Conservation (phyloP, 2,329 filamentous ascomycete genomes). For the Trichoderma cornu-damae region DNA sequence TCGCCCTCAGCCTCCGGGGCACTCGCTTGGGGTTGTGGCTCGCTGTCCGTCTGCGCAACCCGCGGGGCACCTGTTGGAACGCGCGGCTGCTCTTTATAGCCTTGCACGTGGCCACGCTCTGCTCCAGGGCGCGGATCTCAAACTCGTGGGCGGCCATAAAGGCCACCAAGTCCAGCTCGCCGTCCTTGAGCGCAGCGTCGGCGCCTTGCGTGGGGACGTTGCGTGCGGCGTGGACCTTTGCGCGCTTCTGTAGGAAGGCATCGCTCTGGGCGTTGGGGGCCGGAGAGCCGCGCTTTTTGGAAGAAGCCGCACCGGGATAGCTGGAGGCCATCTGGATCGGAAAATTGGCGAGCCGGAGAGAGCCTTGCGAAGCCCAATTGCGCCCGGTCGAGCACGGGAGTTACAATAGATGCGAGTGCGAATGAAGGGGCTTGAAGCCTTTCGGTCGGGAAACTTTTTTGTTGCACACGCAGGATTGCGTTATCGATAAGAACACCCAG, state of each 20-base stretch:
- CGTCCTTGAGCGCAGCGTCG: slow-evolving; percentile 55
- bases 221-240: slow-evolving; percentile 44
- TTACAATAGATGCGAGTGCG: not conserved
- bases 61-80: slow-evolving; percentile 85
- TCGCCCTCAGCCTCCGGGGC: slow-evolving; percentile 66
- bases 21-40: slow-evolving; percentile 93
- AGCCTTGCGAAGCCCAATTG: not conserved
- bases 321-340: slow-evolving; percentile 28
- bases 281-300: slow-evolving; percentile 27
- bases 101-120: slow-evolving; percentile 73
- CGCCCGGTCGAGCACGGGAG: not conserved
- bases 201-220: slow-evolving; percentile 48
- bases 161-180: slow-evolving; percentile 76
- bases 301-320: slow-evolving; percentile 23
- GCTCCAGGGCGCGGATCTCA: slow-evolving; percentile 80
- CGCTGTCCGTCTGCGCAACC: slow-evolving; percentile 78
- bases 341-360: slow-evolving; percentile 21
- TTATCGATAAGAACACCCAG: slow-evolving; percentile 19
- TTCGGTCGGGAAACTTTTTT: not conserved
- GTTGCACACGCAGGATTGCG: not conserved
- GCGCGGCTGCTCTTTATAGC: slow-evolving; percentile 59
- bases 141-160: slow-evolving; percentile 84
- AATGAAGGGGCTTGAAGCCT: too few relatives aligned
- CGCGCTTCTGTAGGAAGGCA: slow-evolving; percentile 38
- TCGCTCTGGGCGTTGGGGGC: slow-evolving; percentile 26